phyloP scores from a whole-genome alignment of 805 yeast species.

The Starmerella floricola region DNA sequence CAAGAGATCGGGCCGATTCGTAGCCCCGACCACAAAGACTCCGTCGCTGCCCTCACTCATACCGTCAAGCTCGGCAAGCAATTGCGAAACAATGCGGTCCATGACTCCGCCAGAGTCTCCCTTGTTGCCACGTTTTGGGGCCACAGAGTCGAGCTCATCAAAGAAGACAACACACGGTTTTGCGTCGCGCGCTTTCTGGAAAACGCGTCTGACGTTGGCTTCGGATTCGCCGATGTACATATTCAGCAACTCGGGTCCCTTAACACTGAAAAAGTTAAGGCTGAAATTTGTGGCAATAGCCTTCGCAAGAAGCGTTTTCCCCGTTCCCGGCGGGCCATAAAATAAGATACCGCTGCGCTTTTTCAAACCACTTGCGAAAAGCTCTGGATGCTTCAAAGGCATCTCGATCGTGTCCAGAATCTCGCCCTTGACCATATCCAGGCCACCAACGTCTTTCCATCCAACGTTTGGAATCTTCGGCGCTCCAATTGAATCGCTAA shows the following conservation, averaged over 20 bases:
- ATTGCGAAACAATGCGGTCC: conserved; percentile 95
- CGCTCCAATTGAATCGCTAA: conserved; percentile 91
- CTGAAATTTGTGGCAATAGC: conserved; percentile 95
- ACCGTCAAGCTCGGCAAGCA: conserved; percentile 90
- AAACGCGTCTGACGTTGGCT: conserved; percentile 89
- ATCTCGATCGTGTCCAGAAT: conserved; percentile 90
- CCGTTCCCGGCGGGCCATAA: conserved; percentile 98
- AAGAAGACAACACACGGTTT: conserved; percentile 95
- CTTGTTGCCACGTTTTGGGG: conserved; percentile 96
- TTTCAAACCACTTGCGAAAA: conserved; percentile 78
- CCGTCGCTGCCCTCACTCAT: conserved; percentile 79
- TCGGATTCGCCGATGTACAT: conserved; percentile 99
- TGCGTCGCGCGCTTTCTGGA: conserved; percentile 90
- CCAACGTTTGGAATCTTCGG: conserved; percentile 89
- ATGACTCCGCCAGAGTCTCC: conserved; percentile 99
- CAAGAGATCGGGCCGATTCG: conserved; percentile 87
- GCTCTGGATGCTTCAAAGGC: conserved; percentile 87
- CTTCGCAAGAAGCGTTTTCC: conserved; percentile 88
- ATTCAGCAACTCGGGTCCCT: conserved; percentile 91
- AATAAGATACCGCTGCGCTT: conserved; percentile 88
- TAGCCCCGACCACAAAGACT: conserved; percentile 97
- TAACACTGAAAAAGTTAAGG: conserved; percentile 86
- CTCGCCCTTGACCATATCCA: conserved; percentile 80
- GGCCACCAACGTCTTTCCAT: conserved; percentile 97
- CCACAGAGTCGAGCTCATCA: conserved; percentile 95